These are phyloP conservation scores for Ascochyta fabae DNA, from an alignment of 2,329 filamentous ascomycete genomes.

Conservation along the genomic window DNA sequence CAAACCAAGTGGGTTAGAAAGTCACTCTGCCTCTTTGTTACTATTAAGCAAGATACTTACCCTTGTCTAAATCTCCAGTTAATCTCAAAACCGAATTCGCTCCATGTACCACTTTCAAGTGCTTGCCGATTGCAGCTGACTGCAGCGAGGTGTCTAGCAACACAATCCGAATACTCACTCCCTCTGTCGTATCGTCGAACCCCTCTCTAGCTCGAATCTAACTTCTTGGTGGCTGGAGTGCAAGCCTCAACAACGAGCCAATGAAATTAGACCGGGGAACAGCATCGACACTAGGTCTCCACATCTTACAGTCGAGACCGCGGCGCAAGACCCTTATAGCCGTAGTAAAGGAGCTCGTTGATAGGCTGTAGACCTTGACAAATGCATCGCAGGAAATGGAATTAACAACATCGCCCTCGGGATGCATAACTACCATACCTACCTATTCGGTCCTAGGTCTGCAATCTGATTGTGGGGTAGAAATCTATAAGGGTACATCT, in stretches of 20 bases:
- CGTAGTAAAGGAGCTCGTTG: not conserved
- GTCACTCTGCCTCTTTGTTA: no score
- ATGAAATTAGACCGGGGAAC: not conserved
- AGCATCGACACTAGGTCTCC: not conserved
- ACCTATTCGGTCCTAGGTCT: not conserved
- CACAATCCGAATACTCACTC: no score
- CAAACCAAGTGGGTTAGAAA: no score
- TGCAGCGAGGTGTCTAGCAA: no score
- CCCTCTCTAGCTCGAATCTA: not conserved
- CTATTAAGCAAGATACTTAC: no score
- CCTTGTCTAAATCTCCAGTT: no score
- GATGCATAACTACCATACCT: not conserved
- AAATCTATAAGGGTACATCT: not conserved
- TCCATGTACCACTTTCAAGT: no score
- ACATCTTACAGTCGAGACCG: conserved; percentile 1
- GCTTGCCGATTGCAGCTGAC: no score
- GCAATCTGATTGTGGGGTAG: not conserved
- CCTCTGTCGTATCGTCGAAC: no score
- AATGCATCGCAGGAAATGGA: not conserved
- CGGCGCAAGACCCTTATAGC: not conserved
- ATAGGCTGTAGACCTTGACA: conserved; percentile 11
- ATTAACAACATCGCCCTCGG: not conserved
- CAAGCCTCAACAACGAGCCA: not conserved
- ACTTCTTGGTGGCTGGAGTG: not conserved
- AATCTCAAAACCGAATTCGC: no score